Base-by-base conservation (phyloP, 345 rosid genomes). In the Pistacia atlantica region DNA sequence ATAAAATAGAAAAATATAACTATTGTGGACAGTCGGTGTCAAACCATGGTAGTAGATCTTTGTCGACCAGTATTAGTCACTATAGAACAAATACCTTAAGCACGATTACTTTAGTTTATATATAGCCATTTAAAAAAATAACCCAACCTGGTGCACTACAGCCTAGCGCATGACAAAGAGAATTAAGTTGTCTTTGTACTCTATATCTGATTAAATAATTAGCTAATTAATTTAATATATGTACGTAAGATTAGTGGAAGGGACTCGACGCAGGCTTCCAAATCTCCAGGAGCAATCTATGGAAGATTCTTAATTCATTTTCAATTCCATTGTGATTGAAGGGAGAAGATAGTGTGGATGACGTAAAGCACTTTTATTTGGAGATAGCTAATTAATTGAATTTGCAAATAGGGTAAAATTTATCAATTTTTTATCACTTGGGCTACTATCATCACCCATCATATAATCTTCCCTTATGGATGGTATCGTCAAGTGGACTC, bases 201-300 rank as follows among this genome's bases (percentile, higher is more conserved):
- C 17, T 9, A 9, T 25, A 42, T 8, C 8, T 45, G 60, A 25
- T 22, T 48, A 45, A 25, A 10, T 25, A 46, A 45, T 33, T 67
- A 13, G 25, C 25, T 25, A 25, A 25, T 25, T 25, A 25, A 25
- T 25, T 1, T 16, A 25, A 22, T 22, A 22, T 22, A 33, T 12
- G 4, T 61, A 11, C 13, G 1, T 28, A 52, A 48, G 46, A 56
- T 64, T 62, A 46, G 71, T 74, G 33, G 77, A 82, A 42, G 75
- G 85, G 57, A 59, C 25, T 22, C 25, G 65, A 59, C 70, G 59
- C 16, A 81, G 80, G 75, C 73, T 86, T 87, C 93, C 90, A 78
- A 74, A 74, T 70, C 71, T 76, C 68, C 73, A 70, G 91, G 91
- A 90, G 77, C 89, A 83, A 85, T 84, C 83, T 62, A 55, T 10